Conservation (phyloP, 257 asterid species). For the Cinchona pubescens region DNA sequence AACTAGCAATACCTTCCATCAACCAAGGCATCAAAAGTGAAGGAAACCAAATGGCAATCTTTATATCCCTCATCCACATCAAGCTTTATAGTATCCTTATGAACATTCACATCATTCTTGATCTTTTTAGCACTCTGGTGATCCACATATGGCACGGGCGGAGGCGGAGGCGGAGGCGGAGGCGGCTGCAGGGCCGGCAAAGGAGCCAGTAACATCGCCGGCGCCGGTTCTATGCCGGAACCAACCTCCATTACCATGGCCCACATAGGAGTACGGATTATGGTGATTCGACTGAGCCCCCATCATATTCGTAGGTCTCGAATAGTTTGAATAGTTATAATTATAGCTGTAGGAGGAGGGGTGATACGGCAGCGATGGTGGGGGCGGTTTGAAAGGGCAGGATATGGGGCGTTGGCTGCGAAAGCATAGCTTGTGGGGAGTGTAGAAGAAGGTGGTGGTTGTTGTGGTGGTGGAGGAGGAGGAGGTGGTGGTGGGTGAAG, state of each 20-base stretch:
- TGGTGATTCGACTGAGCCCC: slow-evolving; percentile 41
- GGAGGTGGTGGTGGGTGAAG: slow-evolving; percentile 23
- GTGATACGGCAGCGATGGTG: slow-evolving; percentile 25
- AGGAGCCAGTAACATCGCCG: slow-evolving; percentile 11
- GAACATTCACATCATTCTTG: slow-evolving; percentile 81
- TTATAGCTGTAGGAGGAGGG: slow-evolving; percentile 24
- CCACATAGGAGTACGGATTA: slow-evolving; percentile 37
- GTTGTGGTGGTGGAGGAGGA: slow-evolving; percentile 13
- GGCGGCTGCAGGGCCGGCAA: slow-evolving; percentile 27
- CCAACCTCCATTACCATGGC: slow-evolving; percentile 42
- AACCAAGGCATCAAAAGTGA: slow-evolving; percentile 82
- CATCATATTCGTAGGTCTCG: slow-evolving; percentile 34
- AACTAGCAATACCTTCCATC: slow-evolving; percentile 67
- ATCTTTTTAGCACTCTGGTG: slow-evolving; percentile 80
- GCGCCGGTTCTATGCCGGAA: slow-evolving; percentile 22
- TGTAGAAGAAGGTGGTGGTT: slow-evolving; percentile 12
- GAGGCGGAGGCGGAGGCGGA: slow-evolving; percentile 32
- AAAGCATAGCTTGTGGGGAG: slow-evolving; percentile 32
- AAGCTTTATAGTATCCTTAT: slow-evolving; percentile 68
- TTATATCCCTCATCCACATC: slow-evolving; percentile 49
- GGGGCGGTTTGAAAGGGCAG: slow-evolving; percentile 29
- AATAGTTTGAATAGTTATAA: slow-evolving; percentile 36
- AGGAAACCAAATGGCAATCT: slow-evolving; percentile 66
- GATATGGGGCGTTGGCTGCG: slow-evolving; percentile 51
- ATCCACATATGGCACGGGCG: slow-evolving; percentile 70